Evolutionary conservation across 495 filamentous ascomycete genomes (phyloP).

Genomic region (Penicillium bialowiezense): DNA sequence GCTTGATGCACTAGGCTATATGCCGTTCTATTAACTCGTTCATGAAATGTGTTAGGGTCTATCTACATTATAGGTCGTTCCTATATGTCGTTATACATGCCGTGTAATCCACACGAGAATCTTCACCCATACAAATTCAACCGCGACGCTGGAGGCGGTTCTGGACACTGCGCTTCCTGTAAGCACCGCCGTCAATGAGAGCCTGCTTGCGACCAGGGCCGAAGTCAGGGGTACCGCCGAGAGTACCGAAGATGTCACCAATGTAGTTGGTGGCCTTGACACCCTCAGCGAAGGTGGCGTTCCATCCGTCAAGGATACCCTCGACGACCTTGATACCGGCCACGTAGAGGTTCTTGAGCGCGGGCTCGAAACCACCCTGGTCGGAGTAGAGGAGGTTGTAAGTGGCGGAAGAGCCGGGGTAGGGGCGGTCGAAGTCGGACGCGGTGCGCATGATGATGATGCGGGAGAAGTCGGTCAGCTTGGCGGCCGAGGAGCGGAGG

Average conservation of each 20-base stretch:
- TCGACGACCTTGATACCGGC: constrained; percentile 65
- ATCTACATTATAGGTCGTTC: no score
- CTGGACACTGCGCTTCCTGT: constrained; percentile 24
- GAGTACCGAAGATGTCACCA: constrained; percentile 67
- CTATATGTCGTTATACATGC: no score
- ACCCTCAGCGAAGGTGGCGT: constrained; percentile 54
- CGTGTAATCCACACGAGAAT: no score
- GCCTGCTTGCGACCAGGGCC: constrained; percentile 47
- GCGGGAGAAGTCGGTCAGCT: constrained; percentile 62
- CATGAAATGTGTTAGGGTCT: no score
- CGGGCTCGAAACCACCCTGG: constrained; percentile 57
- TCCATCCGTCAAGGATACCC: constrained; percentile 62
- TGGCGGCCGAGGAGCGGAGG: constrained; percentile 52
- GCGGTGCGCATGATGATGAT: constrained; percentile 74
- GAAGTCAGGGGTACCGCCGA: constrained; percentile 66
- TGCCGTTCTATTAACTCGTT: no score
- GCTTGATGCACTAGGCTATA: no score
- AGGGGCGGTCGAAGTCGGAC: constrained; percentile 69
- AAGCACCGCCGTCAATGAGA: constrained; percentile 24
- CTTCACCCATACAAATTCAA: no score
- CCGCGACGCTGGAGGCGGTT: constrained; percentile 9
- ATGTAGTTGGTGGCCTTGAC: constrained; percentile 66
- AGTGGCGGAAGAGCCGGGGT: constrained; percentile 50
- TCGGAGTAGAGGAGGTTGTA: constrained; percentile 57
- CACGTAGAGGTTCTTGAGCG: constrained; percentile 63